Evolutionary conservation across 495 filamentous ascomycete species (phyloP), one percentile per base, ranked within the genome.

Genomic region (Talaromyces wortmannii): DNA sequence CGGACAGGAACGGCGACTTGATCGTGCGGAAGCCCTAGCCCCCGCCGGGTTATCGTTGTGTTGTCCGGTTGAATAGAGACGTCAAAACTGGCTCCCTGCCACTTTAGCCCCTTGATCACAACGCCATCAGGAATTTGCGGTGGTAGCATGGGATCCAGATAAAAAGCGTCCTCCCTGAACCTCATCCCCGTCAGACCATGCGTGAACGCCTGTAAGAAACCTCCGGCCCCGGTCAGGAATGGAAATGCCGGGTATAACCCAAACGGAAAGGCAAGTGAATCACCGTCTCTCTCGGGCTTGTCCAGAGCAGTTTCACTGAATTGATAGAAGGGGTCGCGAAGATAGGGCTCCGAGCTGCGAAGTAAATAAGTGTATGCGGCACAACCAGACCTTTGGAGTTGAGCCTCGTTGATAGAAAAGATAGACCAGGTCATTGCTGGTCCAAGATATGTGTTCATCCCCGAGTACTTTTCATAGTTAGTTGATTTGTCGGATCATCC

Each of bases 341-440:
- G 63, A 58, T 84, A 84, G 0, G 81, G 81, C 47, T 78, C 61
- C 17, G 69, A 75, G 17, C 69, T 72, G 51, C 76, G 71, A 6
- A 81, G 63, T 6, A 72, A 70, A 63, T 84, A 84, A 0, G 81
- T 82, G 56, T 79, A 82, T 3, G 73, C 66, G 6, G 78, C 70
- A 57, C 81, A 83, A 11, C 81, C 81, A 6, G 76, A 75, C 7
- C 72, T 70, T 17, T 78, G 79, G 15, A 82, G 62, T 11, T 77
- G 68, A 50, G 78, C 79, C 18, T 79, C 79, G 31, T 73, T 70
- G 55, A 83, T 74, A 52, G 74, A 74, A 56, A 81, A 83, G 32
- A 81, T 75, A 6, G 71, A 73, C 62, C 79, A 84, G n/a, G 81
- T 84, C 81, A 84, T 84, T 3, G 76, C 81, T 0, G 81, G 81